Base-by-base conservation (phyloP, 441 rosid species). In the Sinapis alba region DNA sequence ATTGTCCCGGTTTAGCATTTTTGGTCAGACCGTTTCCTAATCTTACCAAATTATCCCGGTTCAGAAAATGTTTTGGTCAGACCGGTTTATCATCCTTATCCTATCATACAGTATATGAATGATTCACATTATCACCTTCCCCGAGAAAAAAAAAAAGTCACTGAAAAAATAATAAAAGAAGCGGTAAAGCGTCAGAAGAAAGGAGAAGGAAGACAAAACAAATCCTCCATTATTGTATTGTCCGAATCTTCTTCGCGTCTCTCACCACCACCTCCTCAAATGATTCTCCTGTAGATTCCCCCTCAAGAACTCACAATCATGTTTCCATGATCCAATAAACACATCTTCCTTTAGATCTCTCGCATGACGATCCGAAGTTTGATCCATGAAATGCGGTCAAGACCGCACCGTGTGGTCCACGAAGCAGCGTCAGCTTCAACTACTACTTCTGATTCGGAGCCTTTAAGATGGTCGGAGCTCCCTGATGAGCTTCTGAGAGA, bases 401-500 rank as follows among this genome's bases (percentile, higher is more conserved):
- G 86, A 51, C 84, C 89, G 0, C 86, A 83, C 43, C 85, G 89
- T 47, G 86, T 86, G 65, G 87, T 84, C 43, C 85, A 83, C 64
- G 87, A 82, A 64, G 80, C 76, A 21, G 65, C 75, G 4, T 6
- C 47, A 30, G 34, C 34, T 1, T 77, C 50, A 0, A 24, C 23
- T 32, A 13, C 23, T 34, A 11, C 62, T 16, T 5, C 64, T 56
- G 69, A 0, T 38, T 79, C 81, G 10, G 75, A 77, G 0, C 51
- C 54, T n/a, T 75, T 75, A 45, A 69, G 81, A 59, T 89, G 94
- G 94, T 83, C 86, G 4, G 84, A 85, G 53, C 75, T 89, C 50
- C 94, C 89, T 5, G 89, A 79, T 6, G 94, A 89, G 84, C 78
- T 89, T 4, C 21, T 89, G 24, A 83, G 89, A 38, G 94, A 89